These are phyloP conservation scores for Carex myosuroides DNA, from an alignment of 176 grass and related monocot genomes.

Conservation along the genomic window DNA sequence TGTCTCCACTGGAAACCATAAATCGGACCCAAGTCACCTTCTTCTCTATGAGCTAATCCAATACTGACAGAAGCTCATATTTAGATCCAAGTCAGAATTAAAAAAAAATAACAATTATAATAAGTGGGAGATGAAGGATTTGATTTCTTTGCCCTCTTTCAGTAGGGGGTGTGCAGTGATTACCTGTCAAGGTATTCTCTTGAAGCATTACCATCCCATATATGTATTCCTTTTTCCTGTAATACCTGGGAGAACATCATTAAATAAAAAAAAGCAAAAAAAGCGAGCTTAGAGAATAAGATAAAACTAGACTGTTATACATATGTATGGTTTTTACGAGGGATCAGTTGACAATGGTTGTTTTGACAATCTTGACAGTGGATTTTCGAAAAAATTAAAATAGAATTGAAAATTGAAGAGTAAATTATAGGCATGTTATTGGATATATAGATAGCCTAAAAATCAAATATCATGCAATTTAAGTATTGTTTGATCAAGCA, in stretches of 20 bases:
- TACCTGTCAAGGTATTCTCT: conserved; percentile 88
- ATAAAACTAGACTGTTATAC: neutral
- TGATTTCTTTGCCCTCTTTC: neutral
- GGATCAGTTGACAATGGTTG: no score
- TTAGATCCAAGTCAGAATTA: conserved; percentile 10
- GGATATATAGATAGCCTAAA: no score
- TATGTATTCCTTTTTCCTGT: conserved; percentile 74
- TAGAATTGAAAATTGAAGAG: no score
- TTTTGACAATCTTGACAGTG: no score
- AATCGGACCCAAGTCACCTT: conserved; percentile 77
- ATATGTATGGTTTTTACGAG: neutral
- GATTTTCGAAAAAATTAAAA: no score
- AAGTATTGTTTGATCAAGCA: no score
- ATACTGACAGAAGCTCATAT: conserved; percentile 38
- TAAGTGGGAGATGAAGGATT: neutral
- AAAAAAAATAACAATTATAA: neutral
- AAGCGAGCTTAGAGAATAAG: neutral
- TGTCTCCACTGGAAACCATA: conserved; percentile 95
- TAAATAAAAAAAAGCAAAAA: neutral
- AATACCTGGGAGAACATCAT: conserved; percentile 41
- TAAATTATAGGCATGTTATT: no score
- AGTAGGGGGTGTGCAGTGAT: neutral
- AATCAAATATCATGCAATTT: no score
- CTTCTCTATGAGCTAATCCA: conserved; percentile 56
- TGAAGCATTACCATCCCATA: conserved; percentile 95